Evolutionary conservation across 345 rosid genomes (phyloP), one percentile per base, ranked within the genome.

Genomic region (Xanthoceras sorbifolium): DNA sequence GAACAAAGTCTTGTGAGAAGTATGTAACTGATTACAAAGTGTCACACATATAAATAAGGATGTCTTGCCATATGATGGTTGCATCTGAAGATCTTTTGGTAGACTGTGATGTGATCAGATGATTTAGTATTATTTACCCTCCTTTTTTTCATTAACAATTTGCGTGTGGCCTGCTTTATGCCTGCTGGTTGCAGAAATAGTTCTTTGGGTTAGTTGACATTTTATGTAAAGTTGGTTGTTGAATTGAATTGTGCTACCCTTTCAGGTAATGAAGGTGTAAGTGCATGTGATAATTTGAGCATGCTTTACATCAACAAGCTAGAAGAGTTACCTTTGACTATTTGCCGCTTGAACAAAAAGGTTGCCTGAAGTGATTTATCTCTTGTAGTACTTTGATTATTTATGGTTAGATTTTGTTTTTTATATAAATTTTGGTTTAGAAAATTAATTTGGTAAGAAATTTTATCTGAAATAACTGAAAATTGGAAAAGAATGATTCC

Each of bases 321-420:
- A 2, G 87, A 79, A 66, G 97, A 90, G 79, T 81, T 93, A 63
- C 90, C 89, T 79, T 52, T 85, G 82, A 85, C 84, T 34, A 87
- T 94, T 68, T 91, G 90, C 80, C 64, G 64, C 81, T 59, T 88
- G 54, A 87, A 88, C 85, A 93, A 78, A 75, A 82, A 92, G 93
- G 97, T 94, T 75, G n/a, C 68, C 50, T 71, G 48, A 36, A 57
- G 48, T 18, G 38, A 61, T 61, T 61, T 18, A 15, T 42, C 44
- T 60, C 59, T 73, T 42, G 23, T 17, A 61, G 31, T 38, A 17
- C 20, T 17, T 52, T 29, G 23, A 14, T 29, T 60, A 1, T 60
- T 11, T 17, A 17, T 40, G 67, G 15, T 15, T 60, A 40, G 17
- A 28, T 0, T 60, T 57, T 59, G 40, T 61, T 55, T 32, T 55